Base-by-base conservation (phyloP, 768 basidiomycete species). In the Auriculariales sp. region DNA sequence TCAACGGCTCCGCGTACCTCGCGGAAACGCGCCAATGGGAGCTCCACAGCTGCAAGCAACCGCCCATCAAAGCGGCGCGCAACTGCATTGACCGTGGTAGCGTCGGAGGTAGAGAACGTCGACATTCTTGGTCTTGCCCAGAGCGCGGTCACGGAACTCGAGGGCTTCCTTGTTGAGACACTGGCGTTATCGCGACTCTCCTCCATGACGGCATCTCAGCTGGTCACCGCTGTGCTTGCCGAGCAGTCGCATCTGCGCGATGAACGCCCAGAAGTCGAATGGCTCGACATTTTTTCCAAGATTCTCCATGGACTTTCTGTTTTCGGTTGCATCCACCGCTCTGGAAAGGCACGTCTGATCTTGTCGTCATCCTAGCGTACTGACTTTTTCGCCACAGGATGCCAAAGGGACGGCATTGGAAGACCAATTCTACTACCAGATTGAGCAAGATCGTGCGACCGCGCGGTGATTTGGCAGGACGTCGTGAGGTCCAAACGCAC, bases 401-500 rank as follows among this genome's bases (percentile, higher is more conserved):
- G 68, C 75, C 48, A 63, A 68, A 15, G 71, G 73, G 47, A 62
- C 67, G 0, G 68, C 73, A 32, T 58, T 79, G 51, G 79, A 79
- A 57, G 72, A 74, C 17, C 73, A 79, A 58, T 87, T 81, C 81
- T 87, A 83, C 61, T 87, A 87, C 57, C 74, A 82, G 4, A 78
- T 83, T 0, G 83, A 85, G 58, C 61, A 68, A 58, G 83, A 87
- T 56, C 69, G 59, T 68, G 69, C 55, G 83, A 85, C 50, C 71
- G 83, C n/a, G 83, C 83, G 28, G 55, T 62, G 85, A 52, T 74
- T 87, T 50, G 63, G 68, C 57, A 78, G 76, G 53, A n/a, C n/a
- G 77, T 84, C 70, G 83, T 84, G 82, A 82, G 82, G 1, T 75
- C 81, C 12, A 88, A 86, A 64, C 66, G 85, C 49, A 78, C 66